Percentiles rank a stretch among this genome's conserved stretches.
Evolutionary conservation across 495 filamentous ascomycete genomes (phyloP).

Genomic region (Antarctomyces pellizariae): DNA sequence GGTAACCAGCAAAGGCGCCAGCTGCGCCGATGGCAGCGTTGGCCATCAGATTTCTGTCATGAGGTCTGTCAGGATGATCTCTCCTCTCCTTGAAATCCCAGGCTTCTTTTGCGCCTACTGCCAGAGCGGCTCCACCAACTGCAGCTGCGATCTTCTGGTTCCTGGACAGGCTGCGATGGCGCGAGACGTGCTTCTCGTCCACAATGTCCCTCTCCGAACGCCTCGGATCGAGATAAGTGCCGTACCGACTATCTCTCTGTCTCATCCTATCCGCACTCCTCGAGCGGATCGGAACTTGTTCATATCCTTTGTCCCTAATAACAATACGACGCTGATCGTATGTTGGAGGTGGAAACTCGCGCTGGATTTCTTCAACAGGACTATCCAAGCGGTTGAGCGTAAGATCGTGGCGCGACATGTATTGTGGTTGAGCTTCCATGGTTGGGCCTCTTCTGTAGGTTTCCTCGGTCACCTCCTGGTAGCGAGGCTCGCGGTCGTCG

Average conservation of each 20-base stretch:
- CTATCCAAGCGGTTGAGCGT: slow-evolving; percentile 32
- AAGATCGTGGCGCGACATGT: slow-evolving; percentile 20
- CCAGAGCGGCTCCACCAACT: slow-evolving; percentile 26
- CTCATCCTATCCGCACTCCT: slow-evolving; percentile 26
- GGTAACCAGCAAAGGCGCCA: slow-evolving; percentile 28
- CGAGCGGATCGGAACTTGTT: slow-evolving; percentile 20
- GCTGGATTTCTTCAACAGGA: slow-evolving; percentile 40
- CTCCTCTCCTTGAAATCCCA: slow-evolving; percentile 32
- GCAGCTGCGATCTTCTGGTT: slow-evolving; percentile 34
- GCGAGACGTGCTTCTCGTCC: slow-evolving; percentile 20
- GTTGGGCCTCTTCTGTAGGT: slow-evolving; percentile 16
- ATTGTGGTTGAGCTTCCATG: slow-evolving; percentile 6
- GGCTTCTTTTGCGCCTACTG: slow-evolving; percentile 29
- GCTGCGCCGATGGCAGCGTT: slow-evolving; percentile 29
- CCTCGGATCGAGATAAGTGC: slow-evolving; percentile 19
- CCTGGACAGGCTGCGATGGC: slow-evolving; percentile 23
- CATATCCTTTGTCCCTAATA: slow-evolving; percentile 11
- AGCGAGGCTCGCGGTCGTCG: slow-evolving; percentile 18
- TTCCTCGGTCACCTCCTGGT: slow-evolving; percentile 22
- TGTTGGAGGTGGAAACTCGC: slow-evolving; percentile 41
- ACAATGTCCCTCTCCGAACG: slow-evolving; percentile 17
- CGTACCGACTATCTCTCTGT: slow-evolving; percentile 17
- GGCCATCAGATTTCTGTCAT: slow-evolving; percentile 23
- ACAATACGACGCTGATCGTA: slow-evolving; percentile 16
- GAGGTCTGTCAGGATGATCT: slow-evolving; percentile 17